A percentile compares a stretch with the other conserved stretches of the same genome.
Conservation (phyloP, 108 stramenopile species). For the Nitzschia inconspicua region DNA sequence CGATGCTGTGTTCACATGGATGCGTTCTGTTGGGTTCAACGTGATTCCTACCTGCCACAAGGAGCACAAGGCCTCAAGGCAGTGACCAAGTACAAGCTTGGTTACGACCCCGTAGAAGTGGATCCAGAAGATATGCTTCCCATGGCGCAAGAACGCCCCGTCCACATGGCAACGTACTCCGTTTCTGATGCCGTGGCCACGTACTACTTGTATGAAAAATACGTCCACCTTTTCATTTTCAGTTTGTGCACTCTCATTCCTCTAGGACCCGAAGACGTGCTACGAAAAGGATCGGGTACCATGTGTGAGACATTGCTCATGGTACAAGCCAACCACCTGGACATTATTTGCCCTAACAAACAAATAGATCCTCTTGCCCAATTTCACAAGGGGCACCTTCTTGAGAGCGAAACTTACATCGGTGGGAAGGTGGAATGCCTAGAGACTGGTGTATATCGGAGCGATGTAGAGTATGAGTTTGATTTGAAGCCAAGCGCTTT, state of each 20-base stretch:
- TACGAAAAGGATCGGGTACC: slow-evolving; percentile 95
- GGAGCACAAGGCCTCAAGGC: slow-evolving; percentile 98
- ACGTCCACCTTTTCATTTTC: slow-evolving; percentile 99
- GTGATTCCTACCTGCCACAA: slow-evolving; percentile 98
- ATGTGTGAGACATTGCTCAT: slow-evolving; percentile 97
- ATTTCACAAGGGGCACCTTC: slow-evolving; percentile 92
- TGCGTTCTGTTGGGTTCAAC: slow-evolving; percentile 97
- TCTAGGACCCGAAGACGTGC: slow-evolving; percentile 97
- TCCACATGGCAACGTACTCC: slow-evolving; percentile 97
- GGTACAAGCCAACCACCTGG: slow-evolving; percentile 93
- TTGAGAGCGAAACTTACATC: slow-evolving; percentile 98
- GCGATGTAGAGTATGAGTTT: slow-evolving; percentile 94
- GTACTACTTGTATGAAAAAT: slow-evolving; percentile 96
- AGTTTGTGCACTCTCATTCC: slow-evolving; percentile 98
- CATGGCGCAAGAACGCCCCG: slow-evolving; percentile 88
- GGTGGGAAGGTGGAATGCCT: slow-evolving; percentile 99
- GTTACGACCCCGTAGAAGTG: slow-evolving; percentile 98
- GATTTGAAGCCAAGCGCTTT: slow-evolving; percentile 91
- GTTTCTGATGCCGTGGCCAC: slow-evolving; percentile 99
- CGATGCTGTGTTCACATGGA: slow-evolving; percentile 91
- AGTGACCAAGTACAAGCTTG: slow-evolving; percentile 97
- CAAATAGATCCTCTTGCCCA: slow-evolving; percentile 85
- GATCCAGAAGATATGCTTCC: slow-evolving; percentile 99
- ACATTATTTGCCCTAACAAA: slow-evolving; percentile 98
- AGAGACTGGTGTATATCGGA: slow-evolving; percentile 98